Conservation (phyloP, 2,329 filamentous ascomycete genomes). For the Pleoardoris graminearum region DNA sequence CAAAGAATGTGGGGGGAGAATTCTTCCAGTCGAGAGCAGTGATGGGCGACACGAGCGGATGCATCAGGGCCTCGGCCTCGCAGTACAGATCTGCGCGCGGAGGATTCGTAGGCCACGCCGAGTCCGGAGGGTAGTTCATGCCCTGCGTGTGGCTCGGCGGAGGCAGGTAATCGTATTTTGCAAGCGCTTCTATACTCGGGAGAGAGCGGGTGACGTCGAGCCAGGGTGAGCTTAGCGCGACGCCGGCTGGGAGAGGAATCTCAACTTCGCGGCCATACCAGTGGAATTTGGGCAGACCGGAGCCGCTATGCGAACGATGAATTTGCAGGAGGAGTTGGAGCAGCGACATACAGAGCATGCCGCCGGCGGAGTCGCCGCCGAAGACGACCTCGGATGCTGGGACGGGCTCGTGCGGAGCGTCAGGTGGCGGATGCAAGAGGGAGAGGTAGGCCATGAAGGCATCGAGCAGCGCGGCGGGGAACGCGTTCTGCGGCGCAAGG, state of each 20-base stretch:
- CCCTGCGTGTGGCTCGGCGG: conserved; percentile 44
- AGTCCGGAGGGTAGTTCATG: conserved; percentile 53
- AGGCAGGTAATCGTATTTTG: conserved; percentile 67
- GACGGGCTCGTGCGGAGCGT: conserved; percentile 68
- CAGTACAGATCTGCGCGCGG: conserved; percentile 54
- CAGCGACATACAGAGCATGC: conserved; percentile 68
- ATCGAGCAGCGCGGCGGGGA: conserved; percentile 75
- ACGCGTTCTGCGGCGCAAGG: conserved; percentile 73
- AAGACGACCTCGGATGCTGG: conserved; percentile 69
- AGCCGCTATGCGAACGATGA: conserved; percentile 41
- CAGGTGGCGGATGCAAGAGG: conserved; percentile 71
- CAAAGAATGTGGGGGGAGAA: conserved; percentile 68
- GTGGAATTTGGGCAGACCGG: conserved; percentile 52
- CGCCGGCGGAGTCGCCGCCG: conserved; percentile 75
- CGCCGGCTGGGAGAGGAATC: conserved; percentile 68
- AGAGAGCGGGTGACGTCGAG: conserved; percentile 68
- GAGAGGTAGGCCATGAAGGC: conserved; percentile 72
- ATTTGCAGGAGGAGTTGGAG: conserved; percentile 71
- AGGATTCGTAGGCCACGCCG: conserved; percentile 51
- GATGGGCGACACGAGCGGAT: conserved; percentile 71
- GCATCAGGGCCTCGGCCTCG: conserved; percentile 51
- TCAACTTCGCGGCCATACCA: conserved; percentile 64
- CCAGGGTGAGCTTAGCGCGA: conserved; percentile 69
- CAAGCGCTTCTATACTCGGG: conserved; percentile 58
- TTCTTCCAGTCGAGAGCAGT: conserved; percentile 63